Evolutionary conservation across 441 rosid species (phyloP), one percentile per base, ranked within the genome.

Genomic region (Macaranga tanarius): DNA sequence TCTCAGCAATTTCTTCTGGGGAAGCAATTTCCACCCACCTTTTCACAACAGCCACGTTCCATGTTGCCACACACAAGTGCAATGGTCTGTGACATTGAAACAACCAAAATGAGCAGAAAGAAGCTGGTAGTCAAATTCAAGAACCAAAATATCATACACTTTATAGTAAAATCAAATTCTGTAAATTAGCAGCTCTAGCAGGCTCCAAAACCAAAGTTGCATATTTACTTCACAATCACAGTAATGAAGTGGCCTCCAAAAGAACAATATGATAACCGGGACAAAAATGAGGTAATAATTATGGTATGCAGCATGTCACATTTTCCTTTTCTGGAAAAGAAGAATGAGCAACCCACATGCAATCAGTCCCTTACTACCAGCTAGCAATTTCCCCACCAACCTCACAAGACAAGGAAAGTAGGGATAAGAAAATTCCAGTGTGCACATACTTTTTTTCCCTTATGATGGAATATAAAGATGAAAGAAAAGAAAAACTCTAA

Each of bases 21-120:
- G 87, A 78, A 65, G 98, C 89, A 81, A 92, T 92, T 86, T 89
- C 97, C 64, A 88, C 82, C 99, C 99, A 96, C 75, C 93, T 88
- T 85, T 84, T 89, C 81, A 93, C 92, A 76, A 93, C 92, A 71
- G 93, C 85, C 80, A 93, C 96, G 84, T 93, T 96, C 90, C 97
- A 89, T 57, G 97, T 87, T 76, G 90, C 86, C 67, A 93, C 85
- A 80, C 97, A 90, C 84, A 92, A 81, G 88, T 93, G 99, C 83
- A 96, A 81, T 26, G 99, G 99, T 79, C 98, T 96, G 89, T 44
- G 59, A 79, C 74, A 85, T 67, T 19, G 50, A 76, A 40, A 70
- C 45, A 73, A 72, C 50, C 67, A 72, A 74, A 56, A 55, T 16
- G 40, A n/a, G 26, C 13, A 62, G 13, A 31, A 9, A 61, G 40